phyloP scores from a whole-genome alignment of 805 yeast genomes.

The Scheffersomyces spartinae region DNA sequence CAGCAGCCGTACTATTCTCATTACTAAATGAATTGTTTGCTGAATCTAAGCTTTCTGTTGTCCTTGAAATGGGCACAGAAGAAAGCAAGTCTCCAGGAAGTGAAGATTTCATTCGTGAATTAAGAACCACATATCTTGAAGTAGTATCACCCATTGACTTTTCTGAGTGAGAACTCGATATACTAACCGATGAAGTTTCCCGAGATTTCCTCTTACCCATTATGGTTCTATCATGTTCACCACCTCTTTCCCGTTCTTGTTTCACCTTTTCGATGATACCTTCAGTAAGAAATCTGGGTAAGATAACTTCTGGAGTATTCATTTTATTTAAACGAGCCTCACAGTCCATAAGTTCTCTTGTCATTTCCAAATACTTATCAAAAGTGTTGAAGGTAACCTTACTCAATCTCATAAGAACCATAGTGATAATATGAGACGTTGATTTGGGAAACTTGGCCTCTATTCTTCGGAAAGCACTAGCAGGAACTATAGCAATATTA shows the following conservation, averaged over 20 bases:
- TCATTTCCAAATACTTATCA: slow-evolving; percentile 75
- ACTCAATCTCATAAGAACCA: slow-evolving; percentile 76
- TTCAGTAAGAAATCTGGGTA: slow-evolving; percentile 59
- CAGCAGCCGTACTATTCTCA: slow-evolving; percentile 2
- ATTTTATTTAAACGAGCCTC: no score
- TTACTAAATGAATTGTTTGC: no score
- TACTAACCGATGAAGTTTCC: no score
- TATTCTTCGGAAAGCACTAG: slow-evolving; percentile 64
- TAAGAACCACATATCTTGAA: slow-evolving; percentile 33
- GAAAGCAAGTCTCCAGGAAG: slow-evolving; percentile 84
- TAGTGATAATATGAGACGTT: slow-evolving; percentile 88
- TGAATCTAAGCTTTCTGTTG: no score
- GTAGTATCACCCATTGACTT: no score
- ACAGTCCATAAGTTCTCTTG: slow-evolving; percentile 50
- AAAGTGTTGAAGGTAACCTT: slow-evolving; percentile 89
- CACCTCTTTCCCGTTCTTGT: slow-evolving; percentile 4
- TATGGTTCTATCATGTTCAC: no score
- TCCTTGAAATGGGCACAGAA: slow-evolving; percentile 63
- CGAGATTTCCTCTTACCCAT: no score
- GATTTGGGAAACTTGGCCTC: slow-evolving; percentile 74
- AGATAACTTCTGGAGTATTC: slow-evolving; percentile 8
- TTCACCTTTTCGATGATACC: slow-evolving; percentile 36
- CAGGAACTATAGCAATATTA: slow-evolving; percentile 88
- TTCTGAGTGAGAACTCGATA: no score
- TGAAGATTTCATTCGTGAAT: slow-evolving; percentile 38